Evolutionary conservation across 768 basidiomycete genomes (phyloP).

Genomic region (Lentinula edodes): DNA sequence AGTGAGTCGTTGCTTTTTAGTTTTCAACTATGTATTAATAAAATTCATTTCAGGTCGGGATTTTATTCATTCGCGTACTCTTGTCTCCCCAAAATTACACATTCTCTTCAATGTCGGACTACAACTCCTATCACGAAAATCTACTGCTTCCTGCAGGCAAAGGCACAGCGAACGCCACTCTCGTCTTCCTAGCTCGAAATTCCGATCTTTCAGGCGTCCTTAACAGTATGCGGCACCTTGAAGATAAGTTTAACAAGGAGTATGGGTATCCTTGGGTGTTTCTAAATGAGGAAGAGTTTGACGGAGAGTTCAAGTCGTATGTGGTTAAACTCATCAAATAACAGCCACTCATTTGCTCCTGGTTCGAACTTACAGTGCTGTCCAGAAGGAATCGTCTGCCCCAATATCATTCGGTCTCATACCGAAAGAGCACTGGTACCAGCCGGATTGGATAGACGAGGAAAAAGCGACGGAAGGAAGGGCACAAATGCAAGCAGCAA

Average conservation of each 20-base stretch:
- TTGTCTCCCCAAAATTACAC: neutral
- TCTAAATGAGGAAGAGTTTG: constrained; percentile 81
- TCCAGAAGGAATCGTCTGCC: constrained; percentile 12
- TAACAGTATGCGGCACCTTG: constrained; percentile 65
- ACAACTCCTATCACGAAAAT: neutral
- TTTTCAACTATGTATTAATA: neutral
- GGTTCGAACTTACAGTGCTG: neutral
- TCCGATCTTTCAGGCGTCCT: constrained; percentile 54
- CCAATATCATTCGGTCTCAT: constrained; percentile 56
- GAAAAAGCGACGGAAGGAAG: constrained; percentile 49
- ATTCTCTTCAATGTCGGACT: neutral
- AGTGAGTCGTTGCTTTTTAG: no score
- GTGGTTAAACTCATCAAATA: neutral
- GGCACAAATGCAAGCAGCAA: constrained; percentile 52
- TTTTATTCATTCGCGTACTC: neutral
- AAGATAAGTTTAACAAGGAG: constrained; percentile 75
- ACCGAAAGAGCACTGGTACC: constrained; percentile 66
- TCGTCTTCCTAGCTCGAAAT: constrained; percentile 58
- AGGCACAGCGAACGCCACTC: constrained; percentile 28
- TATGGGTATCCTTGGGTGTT: constrained; percentile 86
- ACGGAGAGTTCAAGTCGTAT: constrained; percentile 65
- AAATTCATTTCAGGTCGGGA: neutral
- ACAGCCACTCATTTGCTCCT: neutral
- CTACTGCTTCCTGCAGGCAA: neutral
- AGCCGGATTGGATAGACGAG: constrained; percentile 78